phyloP scores from a whole-genome alignment of 805 yeast species.

The Barnettozyma vustinii region DNA sequence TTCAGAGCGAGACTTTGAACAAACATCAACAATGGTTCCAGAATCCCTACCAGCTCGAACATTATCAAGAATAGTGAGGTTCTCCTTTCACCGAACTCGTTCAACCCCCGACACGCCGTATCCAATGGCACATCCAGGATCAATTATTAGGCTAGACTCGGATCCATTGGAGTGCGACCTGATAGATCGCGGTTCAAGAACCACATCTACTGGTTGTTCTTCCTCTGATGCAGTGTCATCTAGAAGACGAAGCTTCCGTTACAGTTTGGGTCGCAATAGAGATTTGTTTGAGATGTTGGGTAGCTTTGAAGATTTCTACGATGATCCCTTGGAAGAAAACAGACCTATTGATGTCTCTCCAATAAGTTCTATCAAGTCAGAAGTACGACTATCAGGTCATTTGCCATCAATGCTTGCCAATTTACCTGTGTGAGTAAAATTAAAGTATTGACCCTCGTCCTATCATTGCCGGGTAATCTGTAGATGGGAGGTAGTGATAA shows the following conservation, averaged over 20 bases:
- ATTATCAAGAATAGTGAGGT: slow-evolving; percentile 3
- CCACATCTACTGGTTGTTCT: slow-evolving; percentile 2
- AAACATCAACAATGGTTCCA: neutral
- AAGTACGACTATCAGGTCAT: neutral
- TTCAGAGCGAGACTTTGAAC: slow-evolving; percentile 1
- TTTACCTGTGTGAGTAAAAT: too few relatives aligned
- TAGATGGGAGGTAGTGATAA: neutral
- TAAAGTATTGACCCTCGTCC: too few relatives aligned
- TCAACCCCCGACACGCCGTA: neutral
- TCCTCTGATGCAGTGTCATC: slow-evolving; percentile 3
- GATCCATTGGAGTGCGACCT: neutral
- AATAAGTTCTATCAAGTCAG: neutral
- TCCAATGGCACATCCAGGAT: neutral
- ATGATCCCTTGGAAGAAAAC: slow-evolving; percentile 2
- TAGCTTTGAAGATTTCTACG: slow-evolving; percentile 11
- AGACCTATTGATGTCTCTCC: neutral
- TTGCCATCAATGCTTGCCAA: neutral
- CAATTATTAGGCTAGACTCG: neutral
- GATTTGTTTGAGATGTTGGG: slow-evolving; percentile 15
- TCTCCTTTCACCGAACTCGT: slow-evolving; percentile 5
- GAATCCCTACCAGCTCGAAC: neutral
- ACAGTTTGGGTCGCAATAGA: slow-evolving; percentile 10
- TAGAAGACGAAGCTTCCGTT: slow-evolving; percentile 7
- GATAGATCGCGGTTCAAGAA: neutral
- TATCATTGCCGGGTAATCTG: neutral